Evolutionary conservation across 164 flowering plant genomes (phyloP), one percentile per base, ranked within the genome.

Genomic region (Vitis labrusca): DNA sequence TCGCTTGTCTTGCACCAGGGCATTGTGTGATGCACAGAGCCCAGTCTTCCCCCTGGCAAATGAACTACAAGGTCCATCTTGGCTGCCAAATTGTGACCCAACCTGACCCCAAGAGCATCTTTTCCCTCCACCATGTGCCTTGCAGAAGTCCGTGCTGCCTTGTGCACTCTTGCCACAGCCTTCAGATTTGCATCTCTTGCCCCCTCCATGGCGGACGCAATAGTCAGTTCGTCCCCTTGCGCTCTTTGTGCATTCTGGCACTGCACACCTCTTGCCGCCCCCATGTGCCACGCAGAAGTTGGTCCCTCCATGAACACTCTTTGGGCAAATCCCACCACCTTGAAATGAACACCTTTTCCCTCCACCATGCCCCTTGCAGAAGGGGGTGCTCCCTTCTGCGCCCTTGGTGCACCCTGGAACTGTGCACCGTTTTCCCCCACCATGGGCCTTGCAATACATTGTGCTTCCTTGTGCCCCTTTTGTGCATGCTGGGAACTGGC

Each of bases 381-480:
- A 89, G 1, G 88, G 82, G 2, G 99, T 94, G 82, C 96, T 94
- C 51, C 99, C 99, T 71, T 94, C 97, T 32, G 98, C 97, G 9
- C 98, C 98, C 69, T 92, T 94, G 13, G 87, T 85, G 82, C 98
- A 94, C 7, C 91, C 94, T n/a, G 65, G 70, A 71, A 74, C 74
- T 0, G 92, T 88, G 77, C 98, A 93, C 61, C 98, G 82, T 73
- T 89, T 89, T 1, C 97, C 98, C 23, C 98, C 98, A 66, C 98
- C 98, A 69, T 93, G 98, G 1, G 98, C 95, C 81, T 91, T 93
- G 84, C 98, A 93, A 60, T 82, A 90, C 91, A 85, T 85, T 0
- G 98, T 92, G 86, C 97, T 92, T 58, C 98, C 98, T 76, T 94
- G 97, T 27, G 98, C 98, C 53, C 98, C 97, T 74, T 92, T 92